Conservation (phyloP, 2,329 filamentous ascomycete species). For the Diaporthe longicolla region DNA sequence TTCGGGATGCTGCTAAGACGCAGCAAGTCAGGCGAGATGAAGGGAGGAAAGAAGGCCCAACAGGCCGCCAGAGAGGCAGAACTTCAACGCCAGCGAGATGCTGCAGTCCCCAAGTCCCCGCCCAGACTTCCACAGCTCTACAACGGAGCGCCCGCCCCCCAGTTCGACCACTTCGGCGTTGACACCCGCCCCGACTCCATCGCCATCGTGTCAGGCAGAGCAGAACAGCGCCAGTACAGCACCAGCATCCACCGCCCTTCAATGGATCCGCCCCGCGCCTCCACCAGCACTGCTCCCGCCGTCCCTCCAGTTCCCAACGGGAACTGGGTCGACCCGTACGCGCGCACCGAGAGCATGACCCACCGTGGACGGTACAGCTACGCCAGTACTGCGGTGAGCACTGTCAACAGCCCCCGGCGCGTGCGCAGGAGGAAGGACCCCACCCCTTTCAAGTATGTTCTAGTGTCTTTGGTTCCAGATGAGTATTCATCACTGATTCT, state of each 20-base stretch:
- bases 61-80: slow-evolving; percentile 67
- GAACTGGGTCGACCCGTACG: slow-evolving; percentile 80
- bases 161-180: slow-evolving; percentile 66
- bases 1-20: slow-evolving; percentile 75
- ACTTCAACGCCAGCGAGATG: slow-evolving; percentile 65
- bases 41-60: slow-evolving; percentile 71
- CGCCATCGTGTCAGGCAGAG: slow-evolving; percentile 68
- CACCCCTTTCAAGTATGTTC: slow-evolving; percentile 96
- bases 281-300: slow-evolving; percentile 58
- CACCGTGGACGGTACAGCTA: slow-evolving; percentile 97
- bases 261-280: slow-evolving; percentile 63
- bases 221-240: slow-evolving; percentile 53
- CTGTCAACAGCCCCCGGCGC: slow-evolving; percentile 91
- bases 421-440: slow-evolving; percentile 96
- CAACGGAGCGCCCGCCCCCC: slow-evolving; percentile 61
- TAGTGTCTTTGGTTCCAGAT: not conserved
- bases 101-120: slow-evolving; percentile 60
- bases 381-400: slow-evolving; percentile 90
- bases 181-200: slow-evolving; percentile 76
- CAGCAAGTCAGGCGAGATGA: slow-evolving; percentile 76
- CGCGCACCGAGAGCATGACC: slow-evolving; percentile 93
- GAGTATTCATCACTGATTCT: slow-evolving; percentile 32
- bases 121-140: slow-evolving; percentile 68
- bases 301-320: slow-evolving; percentile 73
- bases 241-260: slow-evolving; percentile 60